Percentiles rank a stretch among this genome's conserved stretches.
phyloP scores from a whole-genome alignment of 2,329 filamentous ascomycete species.

The Ophiostoma quercus region DNA sequence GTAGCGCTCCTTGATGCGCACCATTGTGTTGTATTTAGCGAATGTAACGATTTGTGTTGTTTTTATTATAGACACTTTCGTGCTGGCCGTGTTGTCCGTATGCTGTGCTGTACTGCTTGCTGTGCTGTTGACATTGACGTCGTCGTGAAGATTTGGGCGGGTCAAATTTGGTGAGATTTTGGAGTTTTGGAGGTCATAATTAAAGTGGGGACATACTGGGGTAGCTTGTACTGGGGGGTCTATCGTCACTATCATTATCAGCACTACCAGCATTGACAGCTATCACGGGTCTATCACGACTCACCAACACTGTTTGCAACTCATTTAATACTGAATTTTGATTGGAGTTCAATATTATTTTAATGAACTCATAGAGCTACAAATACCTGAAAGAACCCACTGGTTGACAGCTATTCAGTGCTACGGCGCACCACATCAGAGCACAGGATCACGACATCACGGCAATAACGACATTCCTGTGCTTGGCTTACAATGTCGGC shows the following conservation, averaged over 20 bases:
- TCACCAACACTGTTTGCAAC: not conserved
- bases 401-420: not conserved
- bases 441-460: not conserved
- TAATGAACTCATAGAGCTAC: not conserved
- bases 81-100: not conserved
- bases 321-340: not conserved
- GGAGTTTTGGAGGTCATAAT: not conserved
- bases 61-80: not conserved
- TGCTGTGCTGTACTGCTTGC: too few relatives aligned
- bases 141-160: conserved; percentile 14
- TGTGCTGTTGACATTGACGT: not conserved
- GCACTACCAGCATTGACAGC: not conserved
- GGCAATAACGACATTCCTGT: conserved; percentile 30
- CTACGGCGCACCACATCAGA: not conserved
- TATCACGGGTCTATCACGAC: not conserved
- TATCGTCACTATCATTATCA: not conserved
- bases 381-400: not conserved
- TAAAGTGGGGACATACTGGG: conserved; percentile 21
- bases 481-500: conserved; percentile 42
- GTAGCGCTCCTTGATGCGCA: conserved; percentile 93
- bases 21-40: conserved; percentile 47
- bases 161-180: conserved; percentile 18
- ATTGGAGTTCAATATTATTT: not conserved
- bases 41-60: not conserved
- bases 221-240: conserved; percentile 12